A percentile compares a stretch with the other conserved stretches of the same genome.
Evolutionary conservation across 2,329 filamentous ascomycete species (phyloP).

Genomic region (Fusarium luffae): DNA sequence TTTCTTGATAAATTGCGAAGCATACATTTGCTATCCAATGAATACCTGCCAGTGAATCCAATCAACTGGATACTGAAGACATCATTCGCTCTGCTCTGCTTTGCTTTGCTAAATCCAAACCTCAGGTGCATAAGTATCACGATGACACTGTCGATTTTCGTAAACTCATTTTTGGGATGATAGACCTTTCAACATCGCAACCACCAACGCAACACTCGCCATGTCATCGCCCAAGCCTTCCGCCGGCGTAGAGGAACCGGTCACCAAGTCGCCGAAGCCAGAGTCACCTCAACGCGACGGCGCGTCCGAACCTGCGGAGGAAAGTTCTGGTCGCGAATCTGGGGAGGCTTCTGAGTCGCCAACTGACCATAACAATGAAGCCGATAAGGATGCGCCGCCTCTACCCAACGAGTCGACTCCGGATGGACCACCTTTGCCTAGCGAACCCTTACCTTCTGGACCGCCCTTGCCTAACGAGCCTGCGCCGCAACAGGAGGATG

Average conservation of each 20-base stretch:
- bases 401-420: conserved; percentile 51
- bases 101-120: conserved; percentile 47
- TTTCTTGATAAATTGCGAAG: conserved; percentile 20
- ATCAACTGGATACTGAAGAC: conserved; percentile 24
- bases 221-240: conserved; percentile 41
- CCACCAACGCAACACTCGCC: conserved; percentile 11
- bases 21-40: conserved; percentile 36
- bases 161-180: conserved; percentile 55
- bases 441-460: conserved; percentile 44
- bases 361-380: conserved; percentile 5
- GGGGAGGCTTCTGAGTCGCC: conserved; percentile 41
- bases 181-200: conserved; percentile 44
- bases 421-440: conserved; percentile 49
- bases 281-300: conserved; percentile 23
- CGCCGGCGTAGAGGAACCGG: conserved; percentile 26
- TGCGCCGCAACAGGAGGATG: conserved; percentile 67
- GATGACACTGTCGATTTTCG: conserved; percentile 48
- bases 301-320: conserved; percentile 26
- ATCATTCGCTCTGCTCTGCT: conserved; percentile 13
- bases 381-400: conserved; percentile 48
- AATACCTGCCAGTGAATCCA: conserved; percentile 27
- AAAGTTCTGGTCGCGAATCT: conserved; percentile 35
- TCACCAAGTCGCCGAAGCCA: conserved; percentile 23
- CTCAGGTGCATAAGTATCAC: conserved; percentile 56
- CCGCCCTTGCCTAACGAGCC: conserved; percentile 59